Conservation (phyloP, 176 grass and related monocot species). For the Triticum turgidum region DNA sequence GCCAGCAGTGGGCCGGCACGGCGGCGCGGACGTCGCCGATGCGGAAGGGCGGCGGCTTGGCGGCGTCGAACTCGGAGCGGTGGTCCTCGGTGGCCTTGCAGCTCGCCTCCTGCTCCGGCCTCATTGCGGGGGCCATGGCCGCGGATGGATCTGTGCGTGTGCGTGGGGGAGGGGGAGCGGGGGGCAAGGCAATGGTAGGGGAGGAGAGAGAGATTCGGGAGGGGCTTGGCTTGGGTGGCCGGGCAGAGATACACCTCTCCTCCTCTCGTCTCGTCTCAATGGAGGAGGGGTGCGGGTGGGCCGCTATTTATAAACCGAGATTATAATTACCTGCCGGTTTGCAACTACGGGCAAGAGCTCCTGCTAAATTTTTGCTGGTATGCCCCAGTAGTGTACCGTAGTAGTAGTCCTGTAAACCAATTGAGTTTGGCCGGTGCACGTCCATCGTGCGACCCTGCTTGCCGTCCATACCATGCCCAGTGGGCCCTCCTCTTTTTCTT, state of each 20-base stretch:
- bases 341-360: neutral
- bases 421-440: neutral
- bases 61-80: slow-evolving; percentile 9
- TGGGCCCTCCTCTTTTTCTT: too few species aligned
- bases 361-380: too few species aligned
- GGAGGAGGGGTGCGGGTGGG: neutral
- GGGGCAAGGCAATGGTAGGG: neutral
- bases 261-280: slow-evolving; percentile 10
- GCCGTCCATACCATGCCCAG: too few species aligned
- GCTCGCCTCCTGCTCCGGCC: slow-evolving; percentile 6
- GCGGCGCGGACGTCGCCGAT: slow-evolving; percentile 57
- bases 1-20: slow-evolving; percentile 73
- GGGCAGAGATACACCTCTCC: neutral
- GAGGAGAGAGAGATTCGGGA: slow-evolving; percentile 8
- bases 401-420: neutral
- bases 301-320: neutral
- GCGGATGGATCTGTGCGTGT: neutral
- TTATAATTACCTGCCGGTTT: neutral
- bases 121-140: slow-evolving; percentile 1
- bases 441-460: neutral
- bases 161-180: neutral
- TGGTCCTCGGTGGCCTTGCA: slow-evolving; percentile 23
- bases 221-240: neutral
- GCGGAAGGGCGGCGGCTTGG: slow-evolving; percentile 25
- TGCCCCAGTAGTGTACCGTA: too few species aligned